A percentile compares a stretch with the other conserved stretches of the same genome.
Conservation (phyloP, 805 yeast genomes). For the Saccharomyces kudriavzevii region DNA sequence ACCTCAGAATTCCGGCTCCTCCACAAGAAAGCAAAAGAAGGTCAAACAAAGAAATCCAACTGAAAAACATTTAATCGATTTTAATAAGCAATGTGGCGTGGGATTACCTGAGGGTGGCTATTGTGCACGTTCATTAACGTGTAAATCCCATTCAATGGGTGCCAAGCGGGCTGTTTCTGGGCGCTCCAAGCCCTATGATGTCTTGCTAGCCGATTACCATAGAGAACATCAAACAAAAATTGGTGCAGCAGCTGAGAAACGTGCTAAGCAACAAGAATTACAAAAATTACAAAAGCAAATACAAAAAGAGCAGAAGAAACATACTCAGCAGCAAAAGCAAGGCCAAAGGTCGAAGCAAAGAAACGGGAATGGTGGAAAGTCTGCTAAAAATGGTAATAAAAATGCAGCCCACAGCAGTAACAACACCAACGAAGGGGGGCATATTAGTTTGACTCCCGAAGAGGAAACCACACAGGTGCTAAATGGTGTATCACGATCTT, state of each 20-base stretch:
- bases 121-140: conserved; percentile 91
- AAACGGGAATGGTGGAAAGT: conserved; percentile 10
- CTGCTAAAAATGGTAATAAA: neutral
- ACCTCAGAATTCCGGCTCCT: conserved; percentile 7
- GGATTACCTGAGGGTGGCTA: conserved; percentile 87
- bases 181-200: conserved; percentile 87
- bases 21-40: conserved; percentile 30
- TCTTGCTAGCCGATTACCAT: conserved; percentile 79
- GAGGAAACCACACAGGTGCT: conserved; percentile 89
- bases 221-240: conserved; percentile 85
- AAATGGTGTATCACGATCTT: conserved; percentile 75
- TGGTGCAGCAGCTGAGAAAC: conserved; percentile 73
- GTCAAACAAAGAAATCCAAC: conserved; percentile 49
- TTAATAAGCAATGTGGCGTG: conserved; percentile 93
- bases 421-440: neutral
- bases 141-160: conserved; percentile 98
- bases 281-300: conserved; percentile 24
- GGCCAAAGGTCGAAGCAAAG: conserved; percentile 29
- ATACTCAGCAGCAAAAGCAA: conserved; percentile 33
- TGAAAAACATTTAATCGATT: conserved; percentile 70
- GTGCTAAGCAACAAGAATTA: conserved; percentile 56
- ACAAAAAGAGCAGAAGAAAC: conserved; percentile 23
- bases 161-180: conserved; percentile 94
- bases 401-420: conserved; percentile 1
- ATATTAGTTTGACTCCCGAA: conserved; percentile 55